Percentiles rank a stretch among this genome's conserved stretches.
Conservation (phyloP, 305 asterid species). For the Galium porrigens region DNA sequence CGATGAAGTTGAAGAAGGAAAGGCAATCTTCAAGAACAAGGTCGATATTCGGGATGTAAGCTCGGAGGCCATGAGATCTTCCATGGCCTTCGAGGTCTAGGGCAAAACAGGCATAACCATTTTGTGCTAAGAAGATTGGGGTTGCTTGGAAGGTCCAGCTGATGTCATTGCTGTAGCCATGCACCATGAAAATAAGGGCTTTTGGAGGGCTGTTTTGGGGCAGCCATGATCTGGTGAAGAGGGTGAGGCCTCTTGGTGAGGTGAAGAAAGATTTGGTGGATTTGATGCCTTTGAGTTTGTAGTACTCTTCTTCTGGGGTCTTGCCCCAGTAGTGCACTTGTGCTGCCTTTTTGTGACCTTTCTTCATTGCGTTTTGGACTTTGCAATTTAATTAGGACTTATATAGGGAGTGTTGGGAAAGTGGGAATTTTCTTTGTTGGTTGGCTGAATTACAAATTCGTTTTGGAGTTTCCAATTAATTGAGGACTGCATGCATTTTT, state of each 20-base stretch:
- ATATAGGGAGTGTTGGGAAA: background rate
- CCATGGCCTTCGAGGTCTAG: constrained; percentile 91
- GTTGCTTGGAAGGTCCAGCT: constrained; percentile 94
- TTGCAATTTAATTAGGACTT: background rate
- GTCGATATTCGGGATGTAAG: constrained; percentile 65
- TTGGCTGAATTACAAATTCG: background rate
- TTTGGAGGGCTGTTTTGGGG: constrained; percentile 30
- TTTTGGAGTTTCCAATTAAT: background rate
- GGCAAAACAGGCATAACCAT: constrained; percentile 73
- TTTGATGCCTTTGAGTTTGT: constrained; percentile 39
- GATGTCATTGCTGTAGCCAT: constrained; percentile 82
- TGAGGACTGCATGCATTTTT: background rate
- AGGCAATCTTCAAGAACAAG: constrained; percentile 49
- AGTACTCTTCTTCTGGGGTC: constrained; percentile 57
- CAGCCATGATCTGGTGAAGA: constrained; percentile 82
- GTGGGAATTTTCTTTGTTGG: background rate
- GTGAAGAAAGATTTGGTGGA: constrained; percentile 44
- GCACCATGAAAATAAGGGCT: constrained; percentile 70
- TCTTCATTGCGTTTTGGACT: background rate
- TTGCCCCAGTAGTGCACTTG: constrained; percentile 59
- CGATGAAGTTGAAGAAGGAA: constrained; percentile 28
- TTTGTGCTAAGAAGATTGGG: constrained; percentile 69
- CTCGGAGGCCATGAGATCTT: constrained; percentile 61
- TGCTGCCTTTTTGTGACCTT: background rate
- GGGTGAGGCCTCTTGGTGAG: constrained; percentile 55